A percentile compares a stretch with the other conserved stretches of the same genome.
These are phyloP conservation scores for Xylaria sp. DNA, from an alignment of 2,329 filamentous ascomycete species.

Conservation along the genomic window DNA sequence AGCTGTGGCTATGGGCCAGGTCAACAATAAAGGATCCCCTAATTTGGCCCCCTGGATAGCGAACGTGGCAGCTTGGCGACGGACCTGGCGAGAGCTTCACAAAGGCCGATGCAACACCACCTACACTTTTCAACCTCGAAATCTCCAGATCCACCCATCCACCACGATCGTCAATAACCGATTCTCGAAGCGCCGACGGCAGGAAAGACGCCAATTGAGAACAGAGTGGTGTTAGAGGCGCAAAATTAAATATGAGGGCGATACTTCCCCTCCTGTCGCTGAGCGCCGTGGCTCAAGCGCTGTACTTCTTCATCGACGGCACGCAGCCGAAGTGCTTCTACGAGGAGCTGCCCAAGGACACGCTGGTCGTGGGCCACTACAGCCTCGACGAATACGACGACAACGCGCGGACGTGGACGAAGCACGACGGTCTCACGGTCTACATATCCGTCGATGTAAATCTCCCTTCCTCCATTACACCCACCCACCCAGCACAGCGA, in stretches of 20 bases:
- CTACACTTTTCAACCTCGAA: background rate
- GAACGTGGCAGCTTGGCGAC: constrained; percentile 39
- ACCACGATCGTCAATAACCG: constrained; percentile 17
- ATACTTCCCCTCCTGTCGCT: constrained; percentile 75
- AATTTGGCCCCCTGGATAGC: constrained; percentile 20
- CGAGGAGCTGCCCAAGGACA: constrained; percentile 97
- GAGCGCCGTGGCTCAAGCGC: constrained; percentile 74
- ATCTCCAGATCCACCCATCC: constrained; percentile 10
- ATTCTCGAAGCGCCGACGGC: too few species aligned
- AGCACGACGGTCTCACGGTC: constrained; percentile 81
- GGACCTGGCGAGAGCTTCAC: constrained; percentile 33
- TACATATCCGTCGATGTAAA: constrained; percentile 88
- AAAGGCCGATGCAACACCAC: constrained; percentile 26
- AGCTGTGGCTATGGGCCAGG: constrained; percentile 16
- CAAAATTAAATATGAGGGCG: constrained; percentile 61
- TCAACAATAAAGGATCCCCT: constrained; percentile 20
- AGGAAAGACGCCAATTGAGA: constrained; percentile 39
- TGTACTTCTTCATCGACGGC: constrained; percentile 97
- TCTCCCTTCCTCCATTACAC: constrained; percentile 31
- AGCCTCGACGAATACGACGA: constrained; percentile 86
- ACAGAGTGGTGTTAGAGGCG: constrained; percentile 18
- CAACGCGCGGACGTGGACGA: constrained; percentile 72
- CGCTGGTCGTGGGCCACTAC: constrained; percentile 93
- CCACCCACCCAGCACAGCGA: too few species aligned
- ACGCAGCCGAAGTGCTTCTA: constrained; percentile 92